These are phyloP conservation scores for Coniochaeta ligniaria DNA, from an alignment of 2,329 filamentous ascomycete species.

Conservation along the genomic window DNA sequence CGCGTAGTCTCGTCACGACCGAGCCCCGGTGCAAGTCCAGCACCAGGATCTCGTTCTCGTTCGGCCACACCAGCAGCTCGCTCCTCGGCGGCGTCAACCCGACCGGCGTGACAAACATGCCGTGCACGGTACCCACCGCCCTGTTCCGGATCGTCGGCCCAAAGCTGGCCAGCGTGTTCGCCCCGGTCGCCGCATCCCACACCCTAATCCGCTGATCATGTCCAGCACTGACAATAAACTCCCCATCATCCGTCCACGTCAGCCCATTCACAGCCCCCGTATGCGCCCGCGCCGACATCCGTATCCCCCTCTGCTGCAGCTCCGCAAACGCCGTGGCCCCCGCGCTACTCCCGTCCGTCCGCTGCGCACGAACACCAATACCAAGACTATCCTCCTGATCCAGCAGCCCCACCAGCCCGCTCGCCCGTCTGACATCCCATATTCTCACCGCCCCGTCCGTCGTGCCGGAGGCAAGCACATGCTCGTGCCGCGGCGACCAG, in stretches of 20 bases:
- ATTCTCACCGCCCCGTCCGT: constrained; percentile 76
- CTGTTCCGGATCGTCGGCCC: constrained; percentile 74
- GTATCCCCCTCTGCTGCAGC: constrained; percentile 26
- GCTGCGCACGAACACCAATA: constrained; percentile 27
- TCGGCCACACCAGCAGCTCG: constrained; percentile 74
- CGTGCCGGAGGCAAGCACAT: constrained; percentile 78
- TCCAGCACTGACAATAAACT: constrained; percentile 69
- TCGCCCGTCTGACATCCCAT: constrained; percentile 81
- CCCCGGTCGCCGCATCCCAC: constrained; percentile 74
- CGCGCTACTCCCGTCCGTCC: constrained; percentile 16
- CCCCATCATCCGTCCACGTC: constrained; percentile 75
- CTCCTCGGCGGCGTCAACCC: constrained; percentile 46
- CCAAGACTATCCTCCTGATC: constrained; percentile 81
- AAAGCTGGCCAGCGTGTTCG: constrained; percentile 84
- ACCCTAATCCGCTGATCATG: constrained; percentile 81
- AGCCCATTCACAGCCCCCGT: constrained; percentile 77
- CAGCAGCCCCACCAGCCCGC: constrained; percentile 66
- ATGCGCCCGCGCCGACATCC: constrained; percentile 59
- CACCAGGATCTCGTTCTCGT: constrained; percentile 70
- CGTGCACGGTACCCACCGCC: constrained; percentile 49
- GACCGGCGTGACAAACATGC: constrained; percentile 57
- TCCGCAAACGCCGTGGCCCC: constrained; percentile 23
- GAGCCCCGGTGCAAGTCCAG: constrained; percentile 74
- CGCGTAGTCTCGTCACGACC: constrained; percentile 62
- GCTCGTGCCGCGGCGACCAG: constrained; percentile 77